Base-by-base conservation (phyloP, 129 eudicot species). In the Artemisia tridentata region DNA sequence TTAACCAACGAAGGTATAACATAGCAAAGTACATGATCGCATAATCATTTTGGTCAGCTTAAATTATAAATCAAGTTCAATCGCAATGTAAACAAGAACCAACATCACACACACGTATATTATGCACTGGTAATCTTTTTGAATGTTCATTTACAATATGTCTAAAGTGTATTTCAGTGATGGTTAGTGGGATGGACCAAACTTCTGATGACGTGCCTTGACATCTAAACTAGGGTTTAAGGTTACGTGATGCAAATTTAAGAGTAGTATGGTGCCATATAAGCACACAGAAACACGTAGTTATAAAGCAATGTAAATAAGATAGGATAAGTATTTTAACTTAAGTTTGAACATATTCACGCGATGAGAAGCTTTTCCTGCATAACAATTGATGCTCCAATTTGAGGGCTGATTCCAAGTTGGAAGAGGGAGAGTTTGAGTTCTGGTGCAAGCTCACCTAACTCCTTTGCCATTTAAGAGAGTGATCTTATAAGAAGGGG, bases 391-490 rank as follows among this genome's bases (percentile, higher is more conserved):
- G 99, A 93, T 61, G 99, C 99, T 46, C 71, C 96, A 41, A 93
- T 93, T 74, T 93, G 99, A 43, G 99, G 99, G 76, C 99, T 86
- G 62, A 93, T 84, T 63, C 99, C 99, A 65, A 93, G 92, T 83
- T 93, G 99, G 78, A 93, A 93, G 79, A 93, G 79, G 47, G 99
- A 87, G 61, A 93, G 89, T 84, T 93, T 90, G 69, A 93, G 95
- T 68, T 90, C 97, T 19, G 96, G 92, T 14, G 92, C 79, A n/a
- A 72, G 72, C 81, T 87, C 92, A 77, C 95, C 96, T 70, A 89
- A 85, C 78, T 93, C 97, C 81, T 84, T 97, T 93, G 89, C 76
- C 74, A 78, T 65, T 50, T 17, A 63, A 71, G 18, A 70, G 27
- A 53, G 17, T 25, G 17, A 51, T 6, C 50, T 4, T n/a, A 62